phyloP scores from a whole-genome alignment of 306 rosid genomes.

The Vigna unguiculata region DNA sequence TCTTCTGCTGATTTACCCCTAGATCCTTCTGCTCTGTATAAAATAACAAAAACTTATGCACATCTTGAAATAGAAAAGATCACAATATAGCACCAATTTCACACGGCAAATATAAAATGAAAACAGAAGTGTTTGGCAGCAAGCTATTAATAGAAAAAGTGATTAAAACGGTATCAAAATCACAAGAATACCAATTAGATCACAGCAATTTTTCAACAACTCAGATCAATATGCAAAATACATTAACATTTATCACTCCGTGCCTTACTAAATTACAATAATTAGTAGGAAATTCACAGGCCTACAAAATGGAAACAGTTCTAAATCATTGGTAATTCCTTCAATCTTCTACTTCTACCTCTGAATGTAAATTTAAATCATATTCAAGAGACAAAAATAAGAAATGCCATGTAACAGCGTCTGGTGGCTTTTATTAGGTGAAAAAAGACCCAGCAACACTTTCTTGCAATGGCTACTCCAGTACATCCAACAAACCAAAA shows the following conservation, averaged over 20 bases:
- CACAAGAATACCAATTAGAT: constrained; percentile 25
- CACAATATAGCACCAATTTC: constrained; percentile 16
- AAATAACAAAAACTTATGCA: constrained; percentile 32
- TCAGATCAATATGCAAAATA: constrained; percentile 21
- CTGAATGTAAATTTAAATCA: constrained; percentile 31
- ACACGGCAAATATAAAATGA: constrained; percentile 23
- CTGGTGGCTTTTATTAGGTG: constrained; percentile 10
- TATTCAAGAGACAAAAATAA: neutral
- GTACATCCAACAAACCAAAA: constrained; percentile 37
- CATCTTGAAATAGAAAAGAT: constrained; percentile 38
- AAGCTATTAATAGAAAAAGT: constrained; percentile 23
- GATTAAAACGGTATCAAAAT: constrained; percentile 7
- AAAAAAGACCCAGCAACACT: constrained; percentile 4
- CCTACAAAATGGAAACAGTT: neutral
- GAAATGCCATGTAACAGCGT: constrained; percentile 13
- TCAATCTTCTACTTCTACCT: constrained; percentile 21
- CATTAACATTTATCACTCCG: constrained; percentile 4
- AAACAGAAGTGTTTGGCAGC: constrained; percentile 15
- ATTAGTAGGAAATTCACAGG: constrained; percentile 23
- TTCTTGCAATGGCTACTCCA: constrained; percentile 21
- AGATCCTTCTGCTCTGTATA: constrained; percentile 60
- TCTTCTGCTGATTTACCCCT: constrained; percentile 50
- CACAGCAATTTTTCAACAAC: neutral
- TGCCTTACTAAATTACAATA: constrained; percentile 27
- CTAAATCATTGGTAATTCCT: neutral